A percentile compares a stretch with the other conserved stretches of the same genome.
Conservation (phyloP, 768 basidiomycete species). For the Tylopilus rubrobrunneus region DNA sequence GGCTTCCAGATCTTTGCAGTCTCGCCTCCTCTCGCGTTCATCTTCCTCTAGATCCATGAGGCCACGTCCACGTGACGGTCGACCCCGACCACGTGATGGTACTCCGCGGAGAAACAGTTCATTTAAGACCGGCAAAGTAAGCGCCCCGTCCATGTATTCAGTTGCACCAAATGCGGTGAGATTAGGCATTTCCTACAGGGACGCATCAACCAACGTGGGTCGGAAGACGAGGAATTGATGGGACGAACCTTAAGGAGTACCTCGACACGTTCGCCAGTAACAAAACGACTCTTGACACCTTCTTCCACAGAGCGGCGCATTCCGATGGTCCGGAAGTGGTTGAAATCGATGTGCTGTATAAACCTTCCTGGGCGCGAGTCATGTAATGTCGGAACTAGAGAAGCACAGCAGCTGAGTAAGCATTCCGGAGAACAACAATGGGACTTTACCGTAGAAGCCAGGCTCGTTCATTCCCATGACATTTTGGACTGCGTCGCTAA, state of each 20-base stretch:
- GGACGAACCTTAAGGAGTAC: conserved; percentile 67
- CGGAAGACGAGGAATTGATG: conserved; percentile 2
- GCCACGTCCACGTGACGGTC: conserved; percentile 62
- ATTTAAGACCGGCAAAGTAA: conserved; percentile 79
- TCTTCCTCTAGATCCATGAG: conserved; percentile 66
- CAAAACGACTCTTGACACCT: conserved; percentile 84
- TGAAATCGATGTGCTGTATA: conserved; percentile 88
- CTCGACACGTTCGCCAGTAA: conserved; percentile 83
- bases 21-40: conserved; percentile 67
- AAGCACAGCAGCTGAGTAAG: background rate
- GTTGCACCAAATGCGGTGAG: conserved; percentile 89
- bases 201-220: conserved; percentile 1
- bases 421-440: background rate
- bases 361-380: conserved; percentile 77
- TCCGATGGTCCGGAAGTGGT: conserved; percentile 95
- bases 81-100: conserved; percentile 64
- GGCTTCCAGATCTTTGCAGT: conserved; percentile 79
- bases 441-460: conserved; percentile 64
- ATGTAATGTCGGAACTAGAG: conserved; percentile 59
- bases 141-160: conserved; percentile 96
- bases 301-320: conserved; percentile 92
- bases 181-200: conserved; percentile 78
- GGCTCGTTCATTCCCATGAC: conserved; percentile 60
- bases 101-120: conserved; percentile 88
- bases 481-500: conserved; percentile 73